phyloP scores from a whole-genome alignment of 345 rosid genomes.

The Citrus hindsii region DNA sequence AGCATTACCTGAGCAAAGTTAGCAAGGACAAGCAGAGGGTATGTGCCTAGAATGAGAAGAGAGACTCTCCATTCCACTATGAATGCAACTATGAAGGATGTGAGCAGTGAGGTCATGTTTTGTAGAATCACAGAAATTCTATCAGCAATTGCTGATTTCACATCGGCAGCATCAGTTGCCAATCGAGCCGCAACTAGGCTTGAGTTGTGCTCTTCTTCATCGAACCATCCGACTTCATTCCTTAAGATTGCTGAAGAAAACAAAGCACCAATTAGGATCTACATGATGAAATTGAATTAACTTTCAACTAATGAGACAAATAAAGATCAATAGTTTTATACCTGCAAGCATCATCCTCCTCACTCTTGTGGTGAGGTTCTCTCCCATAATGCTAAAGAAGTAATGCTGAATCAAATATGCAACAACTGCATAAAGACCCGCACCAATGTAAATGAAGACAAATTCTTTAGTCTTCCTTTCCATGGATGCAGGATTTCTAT shows the following conservation, averaged over 20 bases:
- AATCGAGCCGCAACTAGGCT: constrained; percentile 83
- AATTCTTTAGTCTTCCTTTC: constrained; percentile 94
- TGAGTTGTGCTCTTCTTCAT: constrained; percentile 97
- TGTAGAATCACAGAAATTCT: constrained; percentile 95
- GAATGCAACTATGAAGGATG: constrained; percentile 96
- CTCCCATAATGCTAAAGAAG: constrained; percentile 99
- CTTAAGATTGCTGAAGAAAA: constrained; percentile 67
- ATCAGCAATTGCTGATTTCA: constrained; percentile 95
- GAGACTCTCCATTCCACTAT: constrained; percentile 99
- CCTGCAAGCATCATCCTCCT: constrained; percentile 99
- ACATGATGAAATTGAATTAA: neutral
- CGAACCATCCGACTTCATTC: constrained; percentile 99
- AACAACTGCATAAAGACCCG: constrained; percentile 90
- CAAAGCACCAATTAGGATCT: constrained; percentile 6
- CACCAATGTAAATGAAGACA: constrained; percentile 97
- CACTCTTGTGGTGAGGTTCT: constrained; percentile 96
- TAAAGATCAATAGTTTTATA: constrained; percentile 16
- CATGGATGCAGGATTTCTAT: constrained; percentile 78
- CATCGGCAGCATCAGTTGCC: constrained; percentile 94
- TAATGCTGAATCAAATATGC: constrained; percentile 98
- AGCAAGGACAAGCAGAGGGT: constrained; percentile 96
- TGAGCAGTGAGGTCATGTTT: constrained; percentile 98
- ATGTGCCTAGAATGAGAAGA: constrained; percentile 88
- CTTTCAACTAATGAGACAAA: neutral
- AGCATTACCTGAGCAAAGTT: constrained; percentile 94